Evolutionary conservation across 768 basidiomycete genomes (phyloP).

Genomic region (Mycena floridula): DNA sequence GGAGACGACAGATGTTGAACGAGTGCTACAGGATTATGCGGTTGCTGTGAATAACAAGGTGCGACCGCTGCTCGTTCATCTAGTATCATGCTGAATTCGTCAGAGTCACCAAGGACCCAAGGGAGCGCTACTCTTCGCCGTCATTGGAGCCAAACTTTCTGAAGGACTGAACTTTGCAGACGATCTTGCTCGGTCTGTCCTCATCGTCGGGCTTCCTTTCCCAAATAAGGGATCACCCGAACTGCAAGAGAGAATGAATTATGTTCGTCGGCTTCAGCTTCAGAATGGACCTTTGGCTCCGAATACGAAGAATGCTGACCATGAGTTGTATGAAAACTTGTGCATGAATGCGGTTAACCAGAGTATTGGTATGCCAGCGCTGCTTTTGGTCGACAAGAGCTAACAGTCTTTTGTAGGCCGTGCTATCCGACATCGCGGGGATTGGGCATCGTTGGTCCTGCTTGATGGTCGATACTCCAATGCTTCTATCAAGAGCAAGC

Average conservation of each 20-base stretch:
- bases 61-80: background rate
- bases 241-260: slow-evolving; percentile 85
- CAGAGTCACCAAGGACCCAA: slow-evolving; percentile 17
- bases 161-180: slow-evolving; percentile 83
- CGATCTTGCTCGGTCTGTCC: slow-evolving; percentile 77
- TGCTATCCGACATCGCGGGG: slow-evolving; percentile 84
- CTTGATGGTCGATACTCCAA: slow-evolving; percentile 80
- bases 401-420: slow-evolving; percentile 48
- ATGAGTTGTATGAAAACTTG: slow-evolving; percentile 86
- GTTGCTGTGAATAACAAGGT: slow-evolving; percentile 29
- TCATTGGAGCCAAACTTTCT: slow-evolving; percentile 95
- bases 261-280: slow-evolving; percentile 62
- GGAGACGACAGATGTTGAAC: slow-evolving; percentile 64
- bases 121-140: slow-evolving; percentile 87
- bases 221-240: slow-evolving; percentile 90
- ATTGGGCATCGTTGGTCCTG: slow-evolving; percentile 89
- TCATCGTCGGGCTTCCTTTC: slow-evolving; percentile 89
- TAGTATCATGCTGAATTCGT: slow-evolving; percentile 4
- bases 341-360: slow-evolving; percentile 96
- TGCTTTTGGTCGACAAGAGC: background rate
- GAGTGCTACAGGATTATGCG: slow-evolving; percentile 68
- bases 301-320: slow-evolving; percentile 58
- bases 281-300: slow-evolving; percentile 26
- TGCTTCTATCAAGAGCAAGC: slow-evolving; percentile 60
- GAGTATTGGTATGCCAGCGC: slow-evolving; percentile 64